Evolutionary conservation across 2,329 filamentous ascomycete genomes (phyloP), one percentile per base, ranked within the genome.

Genomic region (Trichothecium sympodiale): DNA sequence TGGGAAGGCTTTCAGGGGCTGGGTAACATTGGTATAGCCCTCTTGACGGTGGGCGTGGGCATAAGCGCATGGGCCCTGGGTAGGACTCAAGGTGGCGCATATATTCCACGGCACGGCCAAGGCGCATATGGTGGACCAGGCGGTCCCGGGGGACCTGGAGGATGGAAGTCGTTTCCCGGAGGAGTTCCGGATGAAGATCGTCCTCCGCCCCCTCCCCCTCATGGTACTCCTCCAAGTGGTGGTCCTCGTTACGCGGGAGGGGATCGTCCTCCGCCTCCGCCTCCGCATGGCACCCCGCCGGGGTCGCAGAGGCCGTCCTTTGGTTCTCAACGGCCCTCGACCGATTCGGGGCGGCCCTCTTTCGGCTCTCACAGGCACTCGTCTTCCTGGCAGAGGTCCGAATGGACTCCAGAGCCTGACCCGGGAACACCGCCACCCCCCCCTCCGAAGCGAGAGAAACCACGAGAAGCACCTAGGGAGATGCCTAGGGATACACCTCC

Each of bases 1-100:
- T 80, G 83, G 61, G 63, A 71, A 26, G 71, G 74, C 37, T 77
- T 86, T 33, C 69, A 83, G 45, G 76, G 78, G 27, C 71, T 83
- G 43, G 83, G 83, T 4, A 83, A 81, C 33, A 71, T 80, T 48
- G 83, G 81, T 6, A 77, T 93, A 51, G 59, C 80, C 23, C 58
- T 91, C 43, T 62, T 94, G 20, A 67, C 87, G 17, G 56, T 85
- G 12, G 76, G 74, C 5, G 79, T 94, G 17, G 86, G 79, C 5
- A 61, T 91, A 18, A 79, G 75, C 8, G 84, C 83, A 4, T 94
- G 87, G 86, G 75, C 79, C 3, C 44, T 59, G 38, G 59, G 60
- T 10, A 50, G 60, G 20, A 58, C 57, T 7, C 60, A 64, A 35
- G 30, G 41, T 33, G n/a, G 41, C 41, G 35, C 38, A 20, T 31